Conservation (phyloP, 495 filamentous ascomycete genomes). For the Friedmanniomyces endolithicus region DNA sequence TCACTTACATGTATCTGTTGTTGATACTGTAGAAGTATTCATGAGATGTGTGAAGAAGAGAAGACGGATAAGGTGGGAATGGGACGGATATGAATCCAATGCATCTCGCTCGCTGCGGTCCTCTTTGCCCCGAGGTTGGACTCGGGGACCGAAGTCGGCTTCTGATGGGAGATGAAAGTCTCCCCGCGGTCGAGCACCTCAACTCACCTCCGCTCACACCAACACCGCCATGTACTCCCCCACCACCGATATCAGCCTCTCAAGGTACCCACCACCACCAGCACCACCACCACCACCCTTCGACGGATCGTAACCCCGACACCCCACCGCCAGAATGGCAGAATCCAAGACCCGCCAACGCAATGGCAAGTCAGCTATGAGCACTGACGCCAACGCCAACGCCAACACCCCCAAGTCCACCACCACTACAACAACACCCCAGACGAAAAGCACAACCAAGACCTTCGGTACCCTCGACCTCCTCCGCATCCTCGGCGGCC, state of each 20-base stretch:
- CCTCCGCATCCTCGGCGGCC: conserved; percentile 56
- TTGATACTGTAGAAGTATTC: too few relatives aligned
- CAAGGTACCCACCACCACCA: neutral
- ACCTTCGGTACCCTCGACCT: conserved; percentile 57
- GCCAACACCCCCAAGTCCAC: neutral
- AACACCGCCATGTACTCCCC: neutral
- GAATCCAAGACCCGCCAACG: neutral
- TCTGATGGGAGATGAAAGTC: neutral
- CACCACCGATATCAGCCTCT: neutral
- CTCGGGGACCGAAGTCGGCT: neutral
- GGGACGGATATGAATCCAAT: neutral
- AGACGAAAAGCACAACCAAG: neutral
- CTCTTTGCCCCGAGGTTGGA: neutral
- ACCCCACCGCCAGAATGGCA: neutral
- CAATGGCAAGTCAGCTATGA: neutral
- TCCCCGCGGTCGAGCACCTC: neutral
- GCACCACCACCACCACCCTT: neutral
- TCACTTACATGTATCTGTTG: too few relatives aligned
- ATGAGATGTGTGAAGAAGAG: neutral
- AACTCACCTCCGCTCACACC: neutral
- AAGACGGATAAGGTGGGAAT: neutral
- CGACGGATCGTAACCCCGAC: neutral
- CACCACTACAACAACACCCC: too few relatives aligned
- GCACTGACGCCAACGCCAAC: neutral
- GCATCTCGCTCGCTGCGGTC: neutral